Evolutionary conservation across 768 basidiomycete species (phyloP).

Genomic region (Crassisporium funariophilum): DNA sequence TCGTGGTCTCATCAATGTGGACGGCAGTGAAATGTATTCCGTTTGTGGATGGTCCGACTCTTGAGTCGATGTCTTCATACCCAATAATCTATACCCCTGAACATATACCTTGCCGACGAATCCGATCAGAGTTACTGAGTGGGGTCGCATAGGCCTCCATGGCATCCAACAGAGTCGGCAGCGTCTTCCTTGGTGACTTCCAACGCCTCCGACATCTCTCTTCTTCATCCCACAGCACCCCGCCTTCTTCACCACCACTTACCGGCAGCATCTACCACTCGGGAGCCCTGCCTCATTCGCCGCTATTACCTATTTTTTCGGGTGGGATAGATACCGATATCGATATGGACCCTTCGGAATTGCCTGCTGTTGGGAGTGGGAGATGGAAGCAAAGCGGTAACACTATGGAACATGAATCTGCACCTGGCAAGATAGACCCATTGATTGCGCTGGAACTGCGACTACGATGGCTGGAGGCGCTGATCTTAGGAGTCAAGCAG

Average conservation of each 20-base stretch:
- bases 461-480: conserved; percentile 77
- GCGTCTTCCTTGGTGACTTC: conserved; percentile 80
- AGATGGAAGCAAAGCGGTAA: conserved; percentile 5
- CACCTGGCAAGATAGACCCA: conserved; percentile 54
- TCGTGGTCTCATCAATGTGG: too few relatives aligned
- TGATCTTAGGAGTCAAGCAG: conserved; percentile 63
- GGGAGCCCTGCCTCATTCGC: conserved; percentile 27
- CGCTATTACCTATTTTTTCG: conserved; percentile 19
- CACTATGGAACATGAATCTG: too few relatives aligned
- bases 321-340: conserved; percentile 19
- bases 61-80: too few relatives aligned
- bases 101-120: too few relatives aligned
- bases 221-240: conserved; percentile 48
- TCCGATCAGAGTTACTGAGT: background rate
- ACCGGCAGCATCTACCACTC: conserved; percentile 38
- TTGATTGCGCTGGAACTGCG: conserved; percentile 72
- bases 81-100: too few relatives aligned
- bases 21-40: too few relatives aligned
- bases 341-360: conserved; percentile 12
- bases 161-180: conserved; percentile 51
- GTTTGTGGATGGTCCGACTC: too few relatives aligned
- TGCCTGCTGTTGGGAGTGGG: too few relatives aligned
- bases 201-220: conserved; percentile 65
- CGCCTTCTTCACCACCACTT: conserved; percentile 44
- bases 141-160: conserved; percentile 10